Evolutionary conservation across 768 basidiomycete species (phyloP), one percentile per base, ranked within the genome.

Genomic region (Tubosaeta sp.): DNA sequence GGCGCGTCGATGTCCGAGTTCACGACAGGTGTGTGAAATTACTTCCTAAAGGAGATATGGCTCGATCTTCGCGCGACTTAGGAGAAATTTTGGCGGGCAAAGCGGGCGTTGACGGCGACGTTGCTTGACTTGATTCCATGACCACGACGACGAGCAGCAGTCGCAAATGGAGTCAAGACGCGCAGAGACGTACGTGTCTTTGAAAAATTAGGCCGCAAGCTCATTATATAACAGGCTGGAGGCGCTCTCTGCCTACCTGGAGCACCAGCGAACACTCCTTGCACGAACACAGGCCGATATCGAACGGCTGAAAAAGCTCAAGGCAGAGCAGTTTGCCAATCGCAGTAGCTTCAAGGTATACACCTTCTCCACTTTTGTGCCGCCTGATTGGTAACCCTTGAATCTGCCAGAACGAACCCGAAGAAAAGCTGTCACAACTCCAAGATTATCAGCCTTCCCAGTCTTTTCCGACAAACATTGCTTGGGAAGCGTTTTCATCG

Each of bases 231-330:
- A 38, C 41, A 68, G 67, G 57, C 67, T 68, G 36, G 76, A 84
- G 66, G 84, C 83, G 73, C 83, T 90, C 58, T 77, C 81, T 59
- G 70, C 70, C 43, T 90, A 83, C 68, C 77, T 90, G 54, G 73
- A 77, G 49, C 71, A 77, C 36, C 87, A 90, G 68, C 78, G 69
- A 64, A 63, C 71, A 18, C 58, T 87, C 30, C 78, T 90, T 35
- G 73, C 75, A 44, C 77, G 77, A 29, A 84, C 84, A 25, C 77
- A 80, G 54, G 68, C 75, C 57, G 86, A 89, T 69, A 78, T 90
- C 62, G 76, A 76, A 45, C 69, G 74, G 19, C 73, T 90, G 19
- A 72, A 73, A 42, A 62, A 62, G 35, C 70, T 84, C 29, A 76
- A 71, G 53, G 66, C 58, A 14, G 65, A 76, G 36, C 48, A 57